Base-by-base conservation (phyloP, 2,329 filamentous ascomycete species). In the Trichoderma aggressivum region DNA sequence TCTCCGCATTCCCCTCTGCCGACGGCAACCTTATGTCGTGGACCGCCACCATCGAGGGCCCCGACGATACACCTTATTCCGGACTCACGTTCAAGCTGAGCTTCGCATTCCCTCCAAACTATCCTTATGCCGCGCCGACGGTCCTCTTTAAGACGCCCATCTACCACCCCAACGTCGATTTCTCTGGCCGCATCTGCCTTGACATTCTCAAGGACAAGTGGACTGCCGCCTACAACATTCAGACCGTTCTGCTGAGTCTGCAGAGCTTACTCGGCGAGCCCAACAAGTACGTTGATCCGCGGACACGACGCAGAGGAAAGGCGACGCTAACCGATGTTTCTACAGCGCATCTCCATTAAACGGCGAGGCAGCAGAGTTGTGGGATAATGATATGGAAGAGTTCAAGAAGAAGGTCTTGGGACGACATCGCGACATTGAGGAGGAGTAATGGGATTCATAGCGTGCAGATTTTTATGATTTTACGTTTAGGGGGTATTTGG, bases 161-260 rank as follows among this genome's bases (percentile, higher is more conserved):
- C 83, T 99, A 98, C 86, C 96, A 99, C 82, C 96, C 96, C 68
- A 99, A 99, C 78, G 93, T 99, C 76, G 96, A 99, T 84, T 98
- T 99, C 84, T 94, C 92, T 4, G 96, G 96, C 53, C 89, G 96
- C 70, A 99, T 99, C 82, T 99, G 96, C 81, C 87, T 99, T 73
- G 97, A 99, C 79, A 99, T 99, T 76, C 87, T 99, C 75, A 98
- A 98, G 87, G 96, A 98, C 82, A 98, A 98, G 85, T 99, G 96
- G 96, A 97, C 94, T 72, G 94, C 96, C 21, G 94, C 97, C 56
- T 97, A 98, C 87, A 98, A 98, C 79, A 94, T 97, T 73, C 93
- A 97, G 82, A 97, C 92, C 60, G 93, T 99, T 60, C 85, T 99
- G 70, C 82, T 99, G 77, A 98, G 95, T 77, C 83, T 99, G 82